phyloP scores from a whole-genome alignment of 139 green algal genomes.

The Coelastrella sp. region DNA sequence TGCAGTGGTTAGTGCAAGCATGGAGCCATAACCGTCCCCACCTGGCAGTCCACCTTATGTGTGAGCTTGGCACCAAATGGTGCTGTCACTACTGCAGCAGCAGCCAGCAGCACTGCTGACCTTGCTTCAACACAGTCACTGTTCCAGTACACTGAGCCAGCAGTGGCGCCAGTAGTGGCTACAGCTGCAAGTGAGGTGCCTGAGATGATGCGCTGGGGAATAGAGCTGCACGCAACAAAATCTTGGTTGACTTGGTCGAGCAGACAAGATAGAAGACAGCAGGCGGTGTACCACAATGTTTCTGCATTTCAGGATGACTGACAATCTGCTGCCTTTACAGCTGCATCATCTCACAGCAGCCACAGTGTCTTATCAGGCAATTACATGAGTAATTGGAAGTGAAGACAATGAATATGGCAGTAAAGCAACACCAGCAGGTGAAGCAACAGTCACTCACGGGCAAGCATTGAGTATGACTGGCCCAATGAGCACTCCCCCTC shows the following conservation, averaged over 20 bases:
- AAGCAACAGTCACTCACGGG: constrained; percentile 54
- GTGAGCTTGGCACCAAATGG: constrained; percentile 72
- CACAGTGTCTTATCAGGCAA: no score
- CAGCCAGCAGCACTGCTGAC: constrained; percentile 67
- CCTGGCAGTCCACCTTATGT: constrained; percentile 62
- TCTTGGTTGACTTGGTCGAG: not conserved
- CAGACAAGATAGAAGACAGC: not conserved
- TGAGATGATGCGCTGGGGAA: constrained; percentile 70
- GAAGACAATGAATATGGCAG: no score
- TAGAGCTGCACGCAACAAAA: not conserved
- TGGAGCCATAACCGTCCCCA: not conserved
- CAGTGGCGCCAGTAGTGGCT: constrained; percentile 68
- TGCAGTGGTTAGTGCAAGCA: constrained; percentile 6
- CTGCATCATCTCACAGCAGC: no score
- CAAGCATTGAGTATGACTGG: constrained; percentile 74
- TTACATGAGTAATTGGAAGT: no score
- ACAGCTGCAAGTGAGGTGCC: constrained; percentile 83
- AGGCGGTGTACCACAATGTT: not conserved
- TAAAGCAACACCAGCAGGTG: not conserved
- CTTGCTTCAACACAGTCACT: constrained; percentile 65
- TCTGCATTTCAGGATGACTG: not conserved
- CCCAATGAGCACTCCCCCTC: constrained; percentile 82
- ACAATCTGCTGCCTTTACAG: not conserved
- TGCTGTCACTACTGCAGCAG: constrained; percentile 64
- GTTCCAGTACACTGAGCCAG: constrained; percentile 63